Percentiles rank a stretch among this genome's conserved stretches.
phyloP scores from a whole-genome alignment of 345 rosid species.

The Angophora floribunda region DNA sequence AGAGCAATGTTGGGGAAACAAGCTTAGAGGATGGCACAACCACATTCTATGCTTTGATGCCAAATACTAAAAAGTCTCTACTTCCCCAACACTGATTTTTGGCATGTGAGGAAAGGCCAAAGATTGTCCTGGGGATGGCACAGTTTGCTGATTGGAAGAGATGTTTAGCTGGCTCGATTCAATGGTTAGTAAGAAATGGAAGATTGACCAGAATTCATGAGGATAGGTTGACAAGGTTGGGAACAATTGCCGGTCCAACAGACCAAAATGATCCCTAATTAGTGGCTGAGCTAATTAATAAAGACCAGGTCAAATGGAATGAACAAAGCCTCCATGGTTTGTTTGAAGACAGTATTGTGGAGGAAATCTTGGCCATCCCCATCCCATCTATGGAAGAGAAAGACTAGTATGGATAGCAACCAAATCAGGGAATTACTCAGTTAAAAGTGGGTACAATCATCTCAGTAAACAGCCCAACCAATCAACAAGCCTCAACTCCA shows the following conservation, averaged over 20 bases:
- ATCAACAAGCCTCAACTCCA: background rate
- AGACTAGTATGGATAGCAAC: background rate
- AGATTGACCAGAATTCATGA: background rate
- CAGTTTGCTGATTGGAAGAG: background rate
- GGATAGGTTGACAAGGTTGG: background rate
- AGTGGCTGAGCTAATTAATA: background rate
- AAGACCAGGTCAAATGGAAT: background rate
- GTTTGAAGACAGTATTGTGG: background rate
- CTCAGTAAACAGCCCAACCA: background rate
- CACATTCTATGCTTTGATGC: too few species aligned
- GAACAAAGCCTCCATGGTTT: background rate
- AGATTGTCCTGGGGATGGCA: background rate
- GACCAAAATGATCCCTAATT: background rate
- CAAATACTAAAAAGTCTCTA: too few species aligned
- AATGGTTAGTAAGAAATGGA: background rate
- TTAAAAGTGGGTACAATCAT: too few species aligned
- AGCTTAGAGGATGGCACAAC: too few species aligned
- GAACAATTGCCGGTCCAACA: background rate
- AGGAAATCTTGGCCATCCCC: background rate
- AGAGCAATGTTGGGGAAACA: too few species aligned
- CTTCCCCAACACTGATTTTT: too few species aligned
- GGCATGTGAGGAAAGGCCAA: background rate
- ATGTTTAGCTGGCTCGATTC: background rate
- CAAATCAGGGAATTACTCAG: background rate
- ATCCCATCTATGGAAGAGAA: background rate